Percentiles rank a stretch among this genome's conserved stretches.
phyloP scores from a whole-genome alignment of 2,329 filamentous ascomycete genomes.

The Calonectria naviculata region DNA sequence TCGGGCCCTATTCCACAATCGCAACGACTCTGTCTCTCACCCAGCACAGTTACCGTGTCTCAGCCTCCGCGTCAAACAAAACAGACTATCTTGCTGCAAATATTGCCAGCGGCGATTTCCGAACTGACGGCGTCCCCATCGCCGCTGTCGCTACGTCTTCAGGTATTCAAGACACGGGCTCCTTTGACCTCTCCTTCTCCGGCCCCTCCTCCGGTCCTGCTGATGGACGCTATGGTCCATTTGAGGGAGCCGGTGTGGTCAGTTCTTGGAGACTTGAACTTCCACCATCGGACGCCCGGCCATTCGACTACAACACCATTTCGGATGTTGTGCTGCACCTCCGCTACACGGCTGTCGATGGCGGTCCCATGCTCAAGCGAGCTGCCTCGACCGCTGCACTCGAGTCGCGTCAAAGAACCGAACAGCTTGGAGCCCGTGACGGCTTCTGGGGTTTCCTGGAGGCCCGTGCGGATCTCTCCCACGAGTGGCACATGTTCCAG shows the following conservation, averaged over 20 bases:
- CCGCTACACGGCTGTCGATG: too few species aligned
- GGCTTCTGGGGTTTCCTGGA: not conserved
- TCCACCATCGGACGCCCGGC: not conserved
- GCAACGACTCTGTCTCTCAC: not conserved
- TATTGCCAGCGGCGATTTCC: not conserved
- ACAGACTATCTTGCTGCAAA: not conserved
- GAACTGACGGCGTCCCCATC: not conserved
- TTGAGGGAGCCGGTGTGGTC: not conserved
- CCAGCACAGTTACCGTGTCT: not conserved
- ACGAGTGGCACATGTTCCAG: not conserved
- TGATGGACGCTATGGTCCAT: not conserved
- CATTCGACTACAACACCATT: not conserved
- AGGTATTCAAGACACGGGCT: not conserved
- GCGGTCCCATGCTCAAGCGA: too few species aligned
- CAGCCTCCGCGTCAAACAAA: not conserved
- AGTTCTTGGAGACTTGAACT: not conserved
- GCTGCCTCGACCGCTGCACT: too few species aligned
- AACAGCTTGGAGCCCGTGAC: not conserved
- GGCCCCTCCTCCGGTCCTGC: not conserved
- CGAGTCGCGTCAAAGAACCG: too few species aligned
- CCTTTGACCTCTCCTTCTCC: not conserved
- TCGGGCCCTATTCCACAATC: not conserved
- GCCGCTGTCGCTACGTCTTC: not conserved
- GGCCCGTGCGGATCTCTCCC: not conserved
- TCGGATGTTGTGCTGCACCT: not conserved